Base-by-base conservation (phyloP, 1,139 yeast genomes). In the Yamadazyma sp. region DNA sequence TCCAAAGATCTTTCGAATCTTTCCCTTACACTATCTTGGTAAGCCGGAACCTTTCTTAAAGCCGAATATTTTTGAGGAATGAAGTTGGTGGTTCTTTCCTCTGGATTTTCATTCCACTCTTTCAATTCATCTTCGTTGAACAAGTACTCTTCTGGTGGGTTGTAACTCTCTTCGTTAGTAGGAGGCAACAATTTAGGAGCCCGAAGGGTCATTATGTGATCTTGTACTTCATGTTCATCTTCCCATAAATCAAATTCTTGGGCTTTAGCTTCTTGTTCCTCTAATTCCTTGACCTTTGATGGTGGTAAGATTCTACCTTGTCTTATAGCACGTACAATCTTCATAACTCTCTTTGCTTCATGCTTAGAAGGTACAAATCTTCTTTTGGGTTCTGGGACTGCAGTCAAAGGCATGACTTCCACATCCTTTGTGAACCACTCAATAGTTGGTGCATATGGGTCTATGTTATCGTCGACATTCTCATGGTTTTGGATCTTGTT, bases 151-250 rank as follows among this genome's bases (percentile, higher is more conserved):
- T 78, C 96, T 11, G 99, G 99, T 33, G 99, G 99, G 58, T 92
- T 92, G 64, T 92, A 92, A 53, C 95, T 83, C 66, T 92, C 97
- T 53, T 91, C 98, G 58, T 94, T 82, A 1, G 97, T 88, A 45
- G 99, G 99, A 33, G 98, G 98, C 15, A 96, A 81, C 55, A 89
- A 57, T 62, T 92, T 92, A 29, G 99, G 98, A 16, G 98, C 98
- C 58, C 96, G 80, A 51, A 91, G 70, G 49, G 81, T 88, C 97
- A 89, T 89, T 31, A 89, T 73, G 63, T 91, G 97, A 52, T 78
- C 82, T 29, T 62, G 58, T 1, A 66, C 50, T 47, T 83, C 85
- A 39, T 64, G 61, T 37, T 77, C 78, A 44, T 79, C 81, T 40
- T 77, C 79, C 99, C 99, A 92, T 46, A 92, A 73, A 62, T 92